Conservation (phyloP, 768 basidiomycete species). For the Vararia minispora region DNA sequence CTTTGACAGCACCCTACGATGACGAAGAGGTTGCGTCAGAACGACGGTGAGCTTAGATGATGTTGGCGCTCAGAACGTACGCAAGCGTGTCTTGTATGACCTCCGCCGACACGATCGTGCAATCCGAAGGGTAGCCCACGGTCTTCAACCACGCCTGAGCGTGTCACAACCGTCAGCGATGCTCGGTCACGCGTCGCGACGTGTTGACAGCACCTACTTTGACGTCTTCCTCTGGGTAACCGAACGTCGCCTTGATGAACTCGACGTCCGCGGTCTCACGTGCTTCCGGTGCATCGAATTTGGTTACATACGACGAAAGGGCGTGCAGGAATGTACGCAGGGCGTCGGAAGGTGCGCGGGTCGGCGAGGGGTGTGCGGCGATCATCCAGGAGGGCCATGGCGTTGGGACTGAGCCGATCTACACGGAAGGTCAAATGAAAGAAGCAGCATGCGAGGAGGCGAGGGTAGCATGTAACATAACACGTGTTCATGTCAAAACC, state of each 20-base stretch:
- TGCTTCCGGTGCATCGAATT: constrained; percentile 50
- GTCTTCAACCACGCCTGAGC: constrained; percentile 71
- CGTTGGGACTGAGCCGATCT: constrained; percentile 82
- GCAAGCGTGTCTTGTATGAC: constrained; percentile 61
- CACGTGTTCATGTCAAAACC: neutral
- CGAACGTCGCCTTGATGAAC: constrained; percentile 71
- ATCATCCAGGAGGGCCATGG: constrained; percentile 98
- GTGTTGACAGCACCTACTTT: constrained; percentile 30
- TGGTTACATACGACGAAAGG: constrained; percentile 53
- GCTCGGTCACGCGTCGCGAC: neutral
- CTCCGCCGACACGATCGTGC: constrained; percentile 47
- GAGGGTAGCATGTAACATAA: neutral
- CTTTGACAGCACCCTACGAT: constrained; percentile 52
- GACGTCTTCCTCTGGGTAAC: constrained; percentile 76
- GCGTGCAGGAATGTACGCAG: constrained; percentile 49
- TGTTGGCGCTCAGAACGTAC: constrained; percentile 27
- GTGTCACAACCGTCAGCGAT: neutral
- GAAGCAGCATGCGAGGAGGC: neutral
- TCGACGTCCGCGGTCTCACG: constrained; percentile 50
- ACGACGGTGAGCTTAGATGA: neutral
- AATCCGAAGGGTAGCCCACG: constrained; percentile 63
- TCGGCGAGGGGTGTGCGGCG: constrained; percentile 62
- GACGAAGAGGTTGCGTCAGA: constrained; percentile 3
- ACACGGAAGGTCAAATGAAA: neutral
- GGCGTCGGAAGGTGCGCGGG: constrained; percentile 39